phyloP scores from a whole-genome alignment of 78 protist species.

The Capsaspora owczarzaki region DNA sequence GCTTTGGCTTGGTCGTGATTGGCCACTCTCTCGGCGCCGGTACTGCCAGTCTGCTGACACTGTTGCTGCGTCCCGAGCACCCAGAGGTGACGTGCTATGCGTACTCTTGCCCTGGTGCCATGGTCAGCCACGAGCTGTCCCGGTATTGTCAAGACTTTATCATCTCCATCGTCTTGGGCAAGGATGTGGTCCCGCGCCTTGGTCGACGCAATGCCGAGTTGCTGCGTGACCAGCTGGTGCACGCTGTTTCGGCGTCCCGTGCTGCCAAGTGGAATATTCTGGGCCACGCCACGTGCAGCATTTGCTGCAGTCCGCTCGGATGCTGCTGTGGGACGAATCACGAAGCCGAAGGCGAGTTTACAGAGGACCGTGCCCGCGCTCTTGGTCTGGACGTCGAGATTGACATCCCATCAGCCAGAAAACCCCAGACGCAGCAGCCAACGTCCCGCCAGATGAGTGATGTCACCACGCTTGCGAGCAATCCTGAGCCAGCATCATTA shows the following conservation, averaged over 20 bases:
- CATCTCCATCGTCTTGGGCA: background rate
- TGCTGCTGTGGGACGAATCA: no score
- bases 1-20: background rate
- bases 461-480: no score
- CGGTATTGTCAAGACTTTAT: background rate
- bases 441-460: no score
- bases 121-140: background rate
- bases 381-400: no score
- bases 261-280: background rate
- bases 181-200: slow-evolving; percentile 21
- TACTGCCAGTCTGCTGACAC: slow-evolving; percentile 18
- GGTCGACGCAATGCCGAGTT: background rate
- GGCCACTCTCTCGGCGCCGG: slow-evolving; percentile 50
- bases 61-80: background rate
- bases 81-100: background rate
- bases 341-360: background rate
- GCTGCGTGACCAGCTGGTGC: slow-evolving; percentile 6
- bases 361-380: background rate
- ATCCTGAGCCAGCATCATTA: no score
- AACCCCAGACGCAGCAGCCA: no score
- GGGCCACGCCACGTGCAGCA: no score
- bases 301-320: no score
- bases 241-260: background rate
- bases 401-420: no score
- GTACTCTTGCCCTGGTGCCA: slow-evolving; percentile 12